Percentiles rank a stretch among this genome's conserved stretches.
Conservation (phyloP, 2,329 filamentous ascomycete genomes). For the Aspergillus sergii region DNA sequence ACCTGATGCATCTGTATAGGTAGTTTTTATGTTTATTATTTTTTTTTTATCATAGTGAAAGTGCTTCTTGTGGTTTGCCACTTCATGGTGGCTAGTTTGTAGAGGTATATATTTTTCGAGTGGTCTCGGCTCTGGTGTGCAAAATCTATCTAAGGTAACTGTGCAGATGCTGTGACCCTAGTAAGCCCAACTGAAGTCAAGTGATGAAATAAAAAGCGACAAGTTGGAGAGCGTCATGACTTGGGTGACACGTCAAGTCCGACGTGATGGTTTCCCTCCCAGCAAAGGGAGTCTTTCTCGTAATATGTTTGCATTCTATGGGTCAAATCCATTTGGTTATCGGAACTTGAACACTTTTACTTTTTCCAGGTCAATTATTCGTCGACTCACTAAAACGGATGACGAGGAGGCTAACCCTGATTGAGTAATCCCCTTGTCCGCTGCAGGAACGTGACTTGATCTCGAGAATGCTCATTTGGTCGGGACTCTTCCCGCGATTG, state of each 20-base stretch:
- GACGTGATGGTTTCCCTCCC: not conserved
- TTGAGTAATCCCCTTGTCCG: not conserved
- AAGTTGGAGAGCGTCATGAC: no score
- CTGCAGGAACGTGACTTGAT: constrained; percentile 5
- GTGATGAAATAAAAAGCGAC: not conserved
- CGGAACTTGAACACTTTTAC: not conserved
- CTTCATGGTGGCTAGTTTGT: no score
- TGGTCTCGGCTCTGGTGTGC: not conserved
- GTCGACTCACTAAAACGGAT: not conserved
- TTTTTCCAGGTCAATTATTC: not conserved
- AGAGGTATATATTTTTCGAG: not conserved
- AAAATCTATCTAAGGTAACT: not conserved
- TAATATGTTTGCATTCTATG: not conserved
- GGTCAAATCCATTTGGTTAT: not conserved
- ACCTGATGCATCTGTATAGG: constrained; percentile 1
- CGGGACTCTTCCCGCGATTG: not conserved
- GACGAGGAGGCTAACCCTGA: constrained; percentile 5
- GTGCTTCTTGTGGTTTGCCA: not conserved
- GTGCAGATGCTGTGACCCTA: no score
- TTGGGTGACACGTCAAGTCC: no score
- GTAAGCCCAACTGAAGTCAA: not conserved
- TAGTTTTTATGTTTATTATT: not conserved
- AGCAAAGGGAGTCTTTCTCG: not conserved
- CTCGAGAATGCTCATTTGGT: not conserved
- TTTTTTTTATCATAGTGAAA: not conserved